A percentile compares a stretch with the other conserved stretches of the same genome.
Conservation (phyloP, 176 grass and related monocot species). For the Oryza punctata region DNA sequence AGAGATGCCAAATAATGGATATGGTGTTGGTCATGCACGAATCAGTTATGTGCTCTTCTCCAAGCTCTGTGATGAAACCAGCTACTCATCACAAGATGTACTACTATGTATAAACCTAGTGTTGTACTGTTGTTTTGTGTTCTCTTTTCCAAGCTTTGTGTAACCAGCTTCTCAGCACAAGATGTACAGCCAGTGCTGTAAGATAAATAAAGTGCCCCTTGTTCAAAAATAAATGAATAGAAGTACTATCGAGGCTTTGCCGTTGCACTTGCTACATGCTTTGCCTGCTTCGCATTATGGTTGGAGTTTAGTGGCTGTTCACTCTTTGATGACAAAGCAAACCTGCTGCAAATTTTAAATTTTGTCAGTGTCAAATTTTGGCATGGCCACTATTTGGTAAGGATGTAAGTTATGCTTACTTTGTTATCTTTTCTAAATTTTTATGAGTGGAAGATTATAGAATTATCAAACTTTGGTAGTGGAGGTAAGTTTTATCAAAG, state of each 20-base stretch:
- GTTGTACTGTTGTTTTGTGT: too few relatives aligned
- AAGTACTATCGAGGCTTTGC: neutral
- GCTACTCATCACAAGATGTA: neutral
- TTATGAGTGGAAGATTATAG: too few relatives aligned
- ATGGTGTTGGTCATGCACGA: neutral
- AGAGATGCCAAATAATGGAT: neutral
- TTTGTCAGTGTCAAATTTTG: too few relatives aligned
- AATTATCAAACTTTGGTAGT: too few relatives aligned
- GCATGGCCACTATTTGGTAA: too few relatives aligned
- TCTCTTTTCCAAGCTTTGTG: neutral
- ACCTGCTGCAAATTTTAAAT: too few relatives aligned
- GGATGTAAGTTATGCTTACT: too few relatives aligned
- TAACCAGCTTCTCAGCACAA: neutral
- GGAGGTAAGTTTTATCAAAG: too few relatives aligned
- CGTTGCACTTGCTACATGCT: neutral
- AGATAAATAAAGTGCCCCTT: neutral
- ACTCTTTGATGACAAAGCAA: too few relatives aligned
- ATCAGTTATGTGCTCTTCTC: neutral
- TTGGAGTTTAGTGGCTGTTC: too few relatives aligned
- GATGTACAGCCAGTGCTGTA: slow-evolving; percentile 4
- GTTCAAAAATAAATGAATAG: too few relatives aligned
- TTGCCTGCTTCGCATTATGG: neutral
- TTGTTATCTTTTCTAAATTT: too few relatives aligned
- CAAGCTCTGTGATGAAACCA: neutral
- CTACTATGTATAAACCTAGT: neutral